Percentiles rank a stretch among this genome's conserved stretches.
Evolutionary conservation across 2,329 filamentous ascomycete species (phyloP).

Genomic region (Hypoxylon sp.): DNA sequence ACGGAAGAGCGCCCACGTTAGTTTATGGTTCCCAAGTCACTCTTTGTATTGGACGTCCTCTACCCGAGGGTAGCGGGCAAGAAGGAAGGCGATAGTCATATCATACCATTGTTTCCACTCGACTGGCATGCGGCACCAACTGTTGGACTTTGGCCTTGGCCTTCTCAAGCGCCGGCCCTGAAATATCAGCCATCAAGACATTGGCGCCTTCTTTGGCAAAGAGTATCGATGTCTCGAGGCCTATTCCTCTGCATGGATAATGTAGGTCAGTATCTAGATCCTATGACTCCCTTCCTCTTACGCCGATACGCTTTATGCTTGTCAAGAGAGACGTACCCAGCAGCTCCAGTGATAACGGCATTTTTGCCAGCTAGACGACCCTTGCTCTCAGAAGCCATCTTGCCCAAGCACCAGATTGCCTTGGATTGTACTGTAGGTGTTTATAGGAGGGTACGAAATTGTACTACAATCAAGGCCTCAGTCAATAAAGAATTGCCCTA

Average conservation of each 20-base stretch:
- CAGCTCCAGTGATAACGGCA: conserved; percentile 84
- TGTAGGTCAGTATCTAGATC: conserved; percentile 28
- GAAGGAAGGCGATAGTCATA: background rate
- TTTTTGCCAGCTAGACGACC: conserved; percentile 73
- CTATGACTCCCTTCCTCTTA: background rate
- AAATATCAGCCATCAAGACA: conserved; percentile 89
- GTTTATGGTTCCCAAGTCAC: conserved; percentile 1
- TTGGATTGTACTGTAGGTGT: background rate
- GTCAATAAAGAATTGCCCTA: background rate
- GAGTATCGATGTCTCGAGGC: conserved; percentile 90
- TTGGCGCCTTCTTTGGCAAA: conserved; percentile 91
- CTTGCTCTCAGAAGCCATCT: conserved; percentile 49
- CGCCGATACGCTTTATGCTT: background rate
- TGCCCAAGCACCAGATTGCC: conserved; percentile 42
- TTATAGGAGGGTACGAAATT: background rate
- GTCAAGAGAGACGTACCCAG: conserved; percentile 73
- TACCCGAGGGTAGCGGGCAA: background rate
- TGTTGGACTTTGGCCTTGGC: conserved; percentile 82
- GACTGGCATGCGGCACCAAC: conserved; percentile 73
- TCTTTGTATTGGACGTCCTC: background rate
- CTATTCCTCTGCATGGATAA: conserved; percentile 79
- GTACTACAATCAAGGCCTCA: background rate
- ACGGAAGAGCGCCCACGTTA: conserved; percentile 11
- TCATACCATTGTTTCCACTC: conserved; percentile 72
- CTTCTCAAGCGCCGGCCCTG: conserved; percentile 80